Base-by-base conservation (phyloP, 2,329 filamentous ascomycete species). In the Leptographium radiaticola region DNA sequence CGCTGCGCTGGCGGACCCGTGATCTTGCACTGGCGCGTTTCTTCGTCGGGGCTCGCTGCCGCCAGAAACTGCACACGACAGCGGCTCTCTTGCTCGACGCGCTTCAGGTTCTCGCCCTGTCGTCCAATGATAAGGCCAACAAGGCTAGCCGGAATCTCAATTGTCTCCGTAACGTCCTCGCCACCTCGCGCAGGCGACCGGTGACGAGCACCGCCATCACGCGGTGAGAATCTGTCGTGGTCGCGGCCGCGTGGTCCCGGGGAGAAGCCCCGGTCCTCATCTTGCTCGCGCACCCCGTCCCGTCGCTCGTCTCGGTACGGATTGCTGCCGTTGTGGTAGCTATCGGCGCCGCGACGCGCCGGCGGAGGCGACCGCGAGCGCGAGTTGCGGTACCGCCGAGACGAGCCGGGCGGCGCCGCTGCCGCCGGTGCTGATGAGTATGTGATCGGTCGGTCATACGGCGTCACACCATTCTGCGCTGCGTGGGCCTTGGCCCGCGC, bases 101-200 rank as follows among this genome's bases (percentile, higher is more conserved):
- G 83, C 60, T 88, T 78, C 45, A 95, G 73, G 62, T 94, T 95
- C 70, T 95, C 90, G 60, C 89, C 89, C 64, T 90, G 86, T 56
- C 89, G 82, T 52, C 89, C 89, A 64, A 95, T 95, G 63, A 95
- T 94, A 38, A 95, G 75, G 44, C 89, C 89, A 51, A 95, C 89
- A 49, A 95, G 76, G 62, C 83, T 87, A 25, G 87, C 89, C 65
- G 95, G 89, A 63, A 95, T 89, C 62, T 86, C 80, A 60, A 95
- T 89, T 30, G 84, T 86, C 70, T 95, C 89, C 30, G 80, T 79
- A 62, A 84, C 86, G 60, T 89, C 86, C 61, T 86, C 74, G 52
- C 65, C 68, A 43, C 54, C 55, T 44, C 63, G 63, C 12, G 38
- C 25, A 12, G 55, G 52, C 10, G 58, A 56, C 12, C 51, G 54